These are phyloP conservation scores for Fusarium algeriense DNA, from an alignment of 2,329 filamentous ascomycete species.

Conservation along the genomic window DNA sequence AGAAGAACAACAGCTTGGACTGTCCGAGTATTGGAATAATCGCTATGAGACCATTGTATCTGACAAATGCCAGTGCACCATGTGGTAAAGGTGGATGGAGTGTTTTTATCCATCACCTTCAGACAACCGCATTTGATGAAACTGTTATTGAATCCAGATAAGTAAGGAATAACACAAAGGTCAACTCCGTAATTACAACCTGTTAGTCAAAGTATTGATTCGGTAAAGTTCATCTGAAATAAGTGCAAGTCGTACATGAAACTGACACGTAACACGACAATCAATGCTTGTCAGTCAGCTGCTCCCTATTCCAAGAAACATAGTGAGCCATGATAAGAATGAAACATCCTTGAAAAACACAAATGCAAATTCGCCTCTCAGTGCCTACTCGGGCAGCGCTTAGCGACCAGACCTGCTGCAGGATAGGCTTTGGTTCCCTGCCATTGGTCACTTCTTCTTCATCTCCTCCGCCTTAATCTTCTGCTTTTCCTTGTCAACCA, in stretches of 20 bases:
- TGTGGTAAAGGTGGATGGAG: not conserved
- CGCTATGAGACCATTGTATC: not conserved
- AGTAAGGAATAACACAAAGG: too few relatives aligned
- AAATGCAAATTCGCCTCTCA: accelerated
- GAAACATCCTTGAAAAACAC: not conserved
- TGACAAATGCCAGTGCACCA: not conserved
- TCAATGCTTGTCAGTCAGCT: too few relatives aligned
- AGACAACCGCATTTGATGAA: constrained; percentile 8
- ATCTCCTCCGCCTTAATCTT: accelerated
- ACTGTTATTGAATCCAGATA: not conserved
- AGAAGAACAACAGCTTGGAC: not conserved
- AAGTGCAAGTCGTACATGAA: too few relatives aligned
- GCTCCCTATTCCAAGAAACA: not conserved
- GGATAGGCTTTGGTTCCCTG: not conserved
- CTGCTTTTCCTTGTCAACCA: not conserved
- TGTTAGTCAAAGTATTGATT: too few relatives aligned
- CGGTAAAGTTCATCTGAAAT: not conserved
- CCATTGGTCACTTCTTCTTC: not conserved
- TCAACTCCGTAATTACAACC: not conserved
- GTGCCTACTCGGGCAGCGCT: too few relatives aligned
- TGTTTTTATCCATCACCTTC: constrained; percentile 1
- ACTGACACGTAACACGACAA: too few relatives aligned
- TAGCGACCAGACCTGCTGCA: too few relatives aligned
- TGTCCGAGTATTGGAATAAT: not conserved
- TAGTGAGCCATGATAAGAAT: not conserved